These are phyloP conservation scores for Hura crepitans DNA, from an alignment of 441 rosid species.

Conservation along the genomic window DNA sequence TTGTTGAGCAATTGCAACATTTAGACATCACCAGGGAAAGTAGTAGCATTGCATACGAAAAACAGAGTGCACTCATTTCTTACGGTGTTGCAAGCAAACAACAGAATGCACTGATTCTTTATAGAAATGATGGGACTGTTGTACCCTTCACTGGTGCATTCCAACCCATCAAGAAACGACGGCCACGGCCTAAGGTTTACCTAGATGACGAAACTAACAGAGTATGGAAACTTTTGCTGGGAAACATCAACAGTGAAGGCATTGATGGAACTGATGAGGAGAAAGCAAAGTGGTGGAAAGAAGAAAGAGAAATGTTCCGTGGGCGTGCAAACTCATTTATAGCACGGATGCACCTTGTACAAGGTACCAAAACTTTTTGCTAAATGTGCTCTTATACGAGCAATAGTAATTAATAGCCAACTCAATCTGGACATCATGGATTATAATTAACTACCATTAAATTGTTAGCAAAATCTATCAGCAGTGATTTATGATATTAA, in stretches of 20 bases:
- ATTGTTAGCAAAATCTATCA: no score
- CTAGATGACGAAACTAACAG: conserved; percentile 82
- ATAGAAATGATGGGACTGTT: conserved; percentile 49
- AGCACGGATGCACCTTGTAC: conserved; percentile 95
- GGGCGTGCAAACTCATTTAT: conserved; percentile 87
- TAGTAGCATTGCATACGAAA: conserved; percentile 20
- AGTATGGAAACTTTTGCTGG: conserved; percentile 83
- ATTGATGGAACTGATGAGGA: conserved; percentile 47
- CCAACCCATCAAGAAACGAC: conserved; percentile 45
- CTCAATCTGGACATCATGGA: background rate
- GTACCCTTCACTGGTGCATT: conserved; percentile 44
- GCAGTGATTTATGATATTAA: no score
- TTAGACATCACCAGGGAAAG: conserved; percentile 43
- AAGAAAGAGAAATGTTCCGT: conserved; percentile 67
- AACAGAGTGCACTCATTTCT: conserved; percentile 52
- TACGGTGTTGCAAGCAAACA: conserved; percentile 28
- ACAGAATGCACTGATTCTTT: conserved; percentile 51
- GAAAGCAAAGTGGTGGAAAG: conserved; percentile 85
- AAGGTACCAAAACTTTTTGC: conserved; percentile 49
- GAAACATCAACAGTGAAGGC: conserved; percentile 53
- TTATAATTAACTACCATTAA: background rate
- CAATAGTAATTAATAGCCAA: background rate
- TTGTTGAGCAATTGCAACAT: conserved; percentile 38
- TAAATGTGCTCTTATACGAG: conserved; percentile 8
- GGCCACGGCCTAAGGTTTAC: conserved; percentile 76